Evolutionary conservation across 768 basidiomycete species (phyloP).

Genomic region (Tricholoma sp.): DNA sequence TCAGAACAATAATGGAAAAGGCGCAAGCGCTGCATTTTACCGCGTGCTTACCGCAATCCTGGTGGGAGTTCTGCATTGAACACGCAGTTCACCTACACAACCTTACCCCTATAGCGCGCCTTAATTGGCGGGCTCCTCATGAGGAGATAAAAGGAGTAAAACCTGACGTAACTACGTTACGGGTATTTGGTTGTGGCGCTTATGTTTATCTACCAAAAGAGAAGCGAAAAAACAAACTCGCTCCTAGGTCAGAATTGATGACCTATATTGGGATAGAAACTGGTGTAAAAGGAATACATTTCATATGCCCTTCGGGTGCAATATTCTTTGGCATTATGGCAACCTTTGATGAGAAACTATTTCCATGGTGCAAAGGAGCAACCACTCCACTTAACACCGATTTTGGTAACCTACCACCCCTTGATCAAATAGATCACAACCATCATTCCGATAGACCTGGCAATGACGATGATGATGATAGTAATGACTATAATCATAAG

Average conservation of each 20-base stretch:
- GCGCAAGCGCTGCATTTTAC: no score
- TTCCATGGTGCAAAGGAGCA: not conserved
- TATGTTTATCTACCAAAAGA: conserved; percentile 4
- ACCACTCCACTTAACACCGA: not conserved
- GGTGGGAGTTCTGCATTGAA: not conserved
- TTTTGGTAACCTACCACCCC: not conserved
- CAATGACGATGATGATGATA: not conserved
- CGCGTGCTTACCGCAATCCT: no score
- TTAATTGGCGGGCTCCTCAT: not conserved
- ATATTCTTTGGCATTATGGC: conserved; percentile 3
- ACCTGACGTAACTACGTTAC: not conserved
- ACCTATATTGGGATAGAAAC: not conserved
- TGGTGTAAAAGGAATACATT: not conserved
- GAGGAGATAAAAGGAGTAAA: not conserved
- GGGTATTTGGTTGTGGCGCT: conserved; percentile 8
- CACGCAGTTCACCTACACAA: not conserved
- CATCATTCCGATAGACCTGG: not conserved
- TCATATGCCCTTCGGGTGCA: not conserved
- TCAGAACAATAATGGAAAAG: no score
- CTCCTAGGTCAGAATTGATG: not conserved
- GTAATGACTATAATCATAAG: no score
- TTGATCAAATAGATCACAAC: not conserved
- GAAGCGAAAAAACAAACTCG: conserved; percentile 1
- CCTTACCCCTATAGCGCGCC: not conserved
- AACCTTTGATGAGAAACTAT: conserved; percentile 4